Evolutionary conservation across 768 basidiomycete species (phyloP).

Genomic region (Kwoniella mangroviensis): DNA sequence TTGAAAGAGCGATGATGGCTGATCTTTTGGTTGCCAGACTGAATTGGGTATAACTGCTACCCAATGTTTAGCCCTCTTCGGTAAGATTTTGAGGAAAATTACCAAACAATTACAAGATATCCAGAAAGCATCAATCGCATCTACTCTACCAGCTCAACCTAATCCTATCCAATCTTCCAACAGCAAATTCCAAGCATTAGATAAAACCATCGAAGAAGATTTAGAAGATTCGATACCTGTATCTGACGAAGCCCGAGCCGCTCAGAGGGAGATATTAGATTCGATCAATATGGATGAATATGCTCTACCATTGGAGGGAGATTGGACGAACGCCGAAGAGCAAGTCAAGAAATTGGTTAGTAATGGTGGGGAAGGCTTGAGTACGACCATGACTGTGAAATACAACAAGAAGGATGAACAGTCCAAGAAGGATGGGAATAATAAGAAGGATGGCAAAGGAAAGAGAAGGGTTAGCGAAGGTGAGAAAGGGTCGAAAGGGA

Average conservation of each 20-base stretch:
- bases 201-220: slow-evolving; percentile 32
- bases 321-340: slow-evolving; percentile 76
- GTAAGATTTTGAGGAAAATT: slow-evolving; percentile 85
- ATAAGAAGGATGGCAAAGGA: slow-evolving; percentile 20
- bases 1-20: neutral
- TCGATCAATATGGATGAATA: slow-evolving; percentile 85
- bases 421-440: slow-evolving; percentile 41
- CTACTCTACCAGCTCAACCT: slow-evolving; percentile 59
- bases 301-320: slow-evolving; percentile 70
- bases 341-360: slow-evolving; percentile 66
- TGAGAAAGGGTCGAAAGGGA: slow-evolving; percentile 31
- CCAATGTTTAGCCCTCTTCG: slow-evolving; percentile 86
- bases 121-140: slow-evolving; percentile 75
- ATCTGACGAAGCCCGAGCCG: slow-evolving; percentile 64
- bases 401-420: slow-evolving; percentile 69
- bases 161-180: neutral
- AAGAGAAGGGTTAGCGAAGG: slow-evolving; percentile 34
- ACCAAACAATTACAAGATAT: slow-evolving; percentile 74
- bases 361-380: slow-evolving; percentile 59
- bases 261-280: slow-evolving; percentile 83
- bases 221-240: slow-evolving; percentile 57
- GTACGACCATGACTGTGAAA: slow-evolving; percentile 80
- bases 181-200: slow-evolving; percentile 26
- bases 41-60: slow-evolving; percentile 84
- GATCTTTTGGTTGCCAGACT: slow-evolving; percentile 59